Evolutionary conservation across 148 eudicot genomes (phyloP).

Genomic region (Silene conica): DNA sequence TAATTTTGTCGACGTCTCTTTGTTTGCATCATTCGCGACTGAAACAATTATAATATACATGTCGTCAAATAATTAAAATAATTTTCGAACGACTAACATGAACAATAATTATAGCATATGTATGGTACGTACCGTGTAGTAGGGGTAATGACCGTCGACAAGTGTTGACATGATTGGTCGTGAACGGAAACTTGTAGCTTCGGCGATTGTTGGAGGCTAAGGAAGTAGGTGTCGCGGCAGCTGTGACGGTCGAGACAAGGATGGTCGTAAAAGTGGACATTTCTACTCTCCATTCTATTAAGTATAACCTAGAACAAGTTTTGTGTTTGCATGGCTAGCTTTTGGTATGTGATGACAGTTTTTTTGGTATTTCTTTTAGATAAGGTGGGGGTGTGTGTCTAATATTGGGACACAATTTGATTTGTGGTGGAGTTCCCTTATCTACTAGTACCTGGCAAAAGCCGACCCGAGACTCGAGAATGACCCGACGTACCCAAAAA

Average conservation of each 20-base stretch:
- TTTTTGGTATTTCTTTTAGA: constrained; percentile 20
- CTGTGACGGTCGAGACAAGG: constrained; percentile 9
- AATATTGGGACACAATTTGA: not conserved
- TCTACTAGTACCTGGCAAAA: too few relatives aligned
- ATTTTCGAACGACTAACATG: too few relatives aligned
- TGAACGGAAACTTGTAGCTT: not conserved
- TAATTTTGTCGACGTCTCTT: constrained; percentile 31
- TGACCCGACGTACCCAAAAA: too few relatives aligned
- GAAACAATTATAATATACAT: constrained; percentile 7
- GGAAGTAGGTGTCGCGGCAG: constrained; percentile 13
- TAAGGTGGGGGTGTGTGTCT: constrained; percentile 28
- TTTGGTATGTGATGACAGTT: constrained; percentile 19
- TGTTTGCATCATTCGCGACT: constrained; percentile 60
- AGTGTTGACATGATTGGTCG: constrained; percentile 11
- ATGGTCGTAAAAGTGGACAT: constrained; percentile 30
- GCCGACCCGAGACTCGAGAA: too few relatives aligned
- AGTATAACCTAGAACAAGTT: not conserved
- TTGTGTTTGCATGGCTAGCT: constrained; percentile 14
- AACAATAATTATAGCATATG: too few relatives aligned
- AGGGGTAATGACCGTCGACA: not conserved
- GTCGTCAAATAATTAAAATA: not conserved
- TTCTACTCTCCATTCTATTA: constrained; percentile 32
- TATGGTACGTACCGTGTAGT: constrained; percentile 24
- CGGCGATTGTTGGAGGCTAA: constrained; percentile 1
- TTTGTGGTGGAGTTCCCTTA: not conserved